These are phyloP conservation scores for Zygoascus hellenicus DNA, from an alignment of 1,139 yeast genomes.

Conservation along the genomic window DNA sequence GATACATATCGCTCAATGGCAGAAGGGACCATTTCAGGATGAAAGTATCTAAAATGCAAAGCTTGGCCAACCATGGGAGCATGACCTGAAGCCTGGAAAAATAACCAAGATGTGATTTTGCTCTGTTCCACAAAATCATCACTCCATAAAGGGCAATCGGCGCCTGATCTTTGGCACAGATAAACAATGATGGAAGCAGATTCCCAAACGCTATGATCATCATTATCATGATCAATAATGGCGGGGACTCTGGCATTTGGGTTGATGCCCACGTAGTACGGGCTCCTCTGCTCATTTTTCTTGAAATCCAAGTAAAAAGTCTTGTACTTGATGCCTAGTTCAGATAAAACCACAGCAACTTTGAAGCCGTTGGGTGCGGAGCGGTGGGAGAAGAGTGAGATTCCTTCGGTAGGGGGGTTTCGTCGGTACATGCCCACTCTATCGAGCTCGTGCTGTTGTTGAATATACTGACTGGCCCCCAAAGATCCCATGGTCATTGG, in stretches of 20 bases:
- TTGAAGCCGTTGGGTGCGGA: constrained; percentile 97
- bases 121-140: constrained; percentile 75
- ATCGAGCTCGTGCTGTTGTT: constrained; percentile 20
- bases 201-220: constrained; percentile 85
- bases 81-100: constrained; percentile 93
- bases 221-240: constrained; percentile 77
- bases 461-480: constrained; percentile 12
- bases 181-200: constrained; percentile 86
- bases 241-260: constrained; percentile 97
- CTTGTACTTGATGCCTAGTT: constrained; percentile 69
- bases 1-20: constrained; percentile 90
- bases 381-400: constrained; percentile 80
- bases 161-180: constrained; percentile 61
- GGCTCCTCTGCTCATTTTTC: constrained; percentile 84
- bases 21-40: constrained; percentile 76
- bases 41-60: constrained; percentile 86
- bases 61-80: constrained; percentile 99
- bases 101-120: constrained; percentile 85
- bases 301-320: constrained; percentile 86
- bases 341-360: constrained; percentile 85
- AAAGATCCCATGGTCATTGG: constrained; percentile 11
- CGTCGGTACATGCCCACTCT: constrained; percentile 71
- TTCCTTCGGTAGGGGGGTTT: constrained; percentile 78
- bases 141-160: constrained; percentile 68
- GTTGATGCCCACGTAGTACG: constrained; percentile 84